Evolutionary conservation across 352 stramenopile species (phyloP).

Genomic region (Phytopythium boreale): DNA sequence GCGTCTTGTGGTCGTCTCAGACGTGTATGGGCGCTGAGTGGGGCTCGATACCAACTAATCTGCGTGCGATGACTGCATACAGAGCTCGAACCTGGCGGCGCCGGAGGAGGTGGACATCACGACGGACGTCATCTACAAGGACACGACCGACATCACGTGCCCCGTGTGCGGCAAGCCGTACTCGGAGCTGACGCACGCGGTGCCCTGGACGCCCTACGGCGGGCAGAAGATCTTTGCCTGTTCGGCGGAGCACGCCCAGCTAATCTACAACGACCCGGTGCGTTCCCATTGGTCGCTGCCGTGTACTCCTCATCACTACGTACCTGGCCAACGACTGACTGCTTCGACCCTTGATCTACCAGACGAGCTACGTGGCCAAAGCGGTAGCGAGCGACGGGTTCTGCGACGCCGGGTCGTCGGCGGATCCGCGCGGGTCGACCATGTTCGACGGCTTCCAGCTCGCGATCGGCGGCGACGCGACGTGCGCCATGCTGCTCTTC

Average conservation of each 20-base stretch:
- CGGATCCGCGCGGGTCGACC: conserved; percentile 39
- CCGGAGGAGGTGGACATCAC: conserved; percentile 10
- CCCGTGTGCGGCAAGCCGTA: conserved; percentile 74
- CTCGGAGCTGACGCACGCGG: conserved; percentile 32
- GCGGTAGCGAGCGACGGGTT: conserved; percentile 29
- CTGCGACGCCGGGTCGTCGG: conserved; percentile 39
- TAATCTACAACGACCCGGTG: conserved; percentile 39
- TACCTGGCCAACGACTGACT: neutral
- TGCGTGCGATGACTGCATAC: neutral
- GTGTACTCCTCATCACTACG: neutral
- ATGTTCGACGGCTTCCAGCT: conserved; percentile 86
- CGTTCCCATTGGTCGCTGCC: neutral
- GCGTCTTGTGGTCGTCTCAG: conserved; percentile 3
- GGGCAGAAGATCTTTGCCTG: conserved; percentile 74
- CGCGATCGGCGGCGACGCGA: conserved; percentile 48
- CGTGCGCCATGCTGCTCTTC: conserved; percentile 77
- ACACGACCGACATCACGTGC: conserved; percentile 57
- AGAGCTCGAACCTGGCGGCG: neutral
- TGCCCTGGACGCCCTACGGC: conserved; percentile 28
- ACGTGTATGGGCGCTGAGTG: neutral
- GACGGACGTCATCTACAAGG: conserved; percentile 15
- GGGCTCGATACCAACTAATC: neutral
- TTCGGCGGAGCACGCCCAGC: conserved; percentile 50
- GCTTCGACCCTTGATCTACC: conserved; percentile 35
- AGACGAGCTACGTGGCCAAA: conserved; percentile 81